Evolutionary conservation across 306 rosid species (phyloP), one percentile per base, ranked within the genome.

Genomic region (Casuarina equisetifolia): DNA sequence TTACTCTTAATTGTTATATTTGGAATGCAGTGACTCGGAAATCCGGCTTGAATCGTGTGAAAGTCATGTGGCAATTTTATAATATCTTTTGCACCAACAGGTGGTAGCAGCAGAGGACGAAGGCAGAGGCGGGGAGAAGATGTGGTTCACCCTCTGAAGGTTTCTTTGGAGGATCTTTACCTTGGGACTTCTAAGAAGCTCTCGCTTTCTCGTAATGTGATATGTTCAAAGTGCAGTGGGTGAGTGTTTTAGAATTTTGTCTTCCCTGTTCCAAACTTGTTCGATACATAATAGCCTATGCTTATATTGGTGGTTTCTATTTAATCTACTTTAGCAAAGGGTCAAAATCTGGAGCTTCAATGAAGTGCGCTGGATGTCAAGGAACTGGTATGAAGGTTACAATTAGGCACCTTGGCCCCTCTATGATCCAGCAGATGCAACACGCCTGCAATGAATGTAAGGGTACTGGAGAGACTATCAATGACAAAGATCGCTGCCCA

Each of bases 361-460:
- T 57, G 84, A 85, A 67, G 53, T 93, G 98, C 71, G 69, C 89
- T 62, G 88, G 96, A 38, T 91, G 97, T 76, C 91, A 90, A 79
- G 97, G 98, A 67, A 83, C 85, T 75, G 98, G 98, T 43, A 88
- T 91, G 96, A 91, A 93, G 89, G 85, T 93, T 59, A 76, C 97
- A 1, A 83, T 91, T 20, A 86, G 93, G 85, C 98, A 90, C 1
- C 87, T 93, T 2, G 96, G 97, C 35, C 92, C 96, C 0, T 83
- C 89, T 68, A 90, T 93, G 97, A 88, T 93, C 50, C 97, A 93
- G 79, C 98, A 93, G 69, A 87, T 90, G 96, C 96, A 93, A 69
- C 96, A 91, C 70, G 83, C 92, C 78, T 91, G 98, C 86, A 90
- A 91, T 75, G 95, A 93, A 36, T 93, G 98, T 39, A 93, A 91